These are phyloP conservation scores for Saitozyma sp. DNA, from an alignment of 768 basidiomycete species.

Conservation along the genomic window DNA sequence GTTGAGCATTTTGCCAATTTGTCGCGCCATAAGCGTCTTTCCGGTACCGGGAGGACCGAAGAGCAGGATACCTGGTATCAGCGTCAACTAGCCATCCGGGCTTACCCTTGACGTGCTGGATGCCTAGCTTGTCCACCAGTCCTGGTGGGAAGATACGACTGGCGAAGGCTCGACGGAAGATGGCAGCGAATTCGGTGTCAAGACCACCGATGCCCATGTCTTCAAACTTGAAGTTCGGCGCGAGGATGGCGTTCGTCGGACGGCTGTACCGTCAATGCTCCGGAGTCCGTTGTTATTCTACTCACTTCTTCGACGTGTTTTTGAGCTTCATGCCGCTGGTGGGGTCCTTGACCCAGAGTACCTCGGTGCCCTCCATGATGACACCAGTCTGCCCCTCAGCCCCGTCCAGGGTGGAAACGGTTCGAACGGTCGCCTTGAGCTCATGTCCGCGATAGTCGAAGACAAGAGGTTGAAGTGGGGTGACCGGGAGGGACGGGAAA, in stretches of 20 bases:
- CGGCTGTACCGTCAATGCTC: conserved; percentile 58
- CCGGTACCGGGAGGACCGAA: conserved; percentile 97
- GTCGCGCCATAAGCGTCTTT: conserved; percentile 95
- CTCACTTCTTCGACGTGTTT: conserved; percentile 83
- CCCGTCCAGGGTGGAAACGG: conserved; percentile 60
- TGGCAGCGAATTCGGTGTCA: conserved; percentile 89
- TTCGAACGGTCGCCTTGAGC: conserved; percentile 72
- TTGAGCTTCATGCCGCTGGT: conserved; percentile 83
- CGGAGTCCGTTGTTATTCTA: background rate
- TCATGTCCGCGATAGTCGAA: conserved; percentile 88
- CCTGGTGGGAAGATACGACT: conserved; percentile 97
- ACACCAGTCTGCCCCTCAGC: conserved; percentile 63
- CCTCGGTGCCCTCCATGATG: conserved; percentile 86
- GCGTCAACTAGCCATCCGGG: background rate
- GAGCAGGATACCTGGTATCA: conserved; percentile 74
- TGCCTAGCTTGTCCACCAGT: conserved; percentile 94
- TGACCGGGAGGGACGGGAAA: conserved; percentile 71
- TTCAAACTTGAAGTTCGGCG: conserved; percentile 98
- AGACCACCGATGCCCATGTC: conserved; percentile 99
- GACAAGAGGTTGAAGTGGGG: conserved; percentile 67
- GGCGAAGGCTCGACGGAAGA: conserved; percentile 97
- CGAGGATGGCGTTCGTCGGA: conserved; percentile 89
- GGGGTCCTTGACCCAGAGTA: conserved; percentile 81
- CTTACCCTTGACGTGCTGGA: conserved; percentile 94
- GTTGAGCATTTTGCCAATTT: conserved; percentile 99